These are phyloP conservation scores for Linnemannia exigua DNA, from an alignment of 192 early-diverging fungal genomes.

Conservation along the genomic window DNA sequence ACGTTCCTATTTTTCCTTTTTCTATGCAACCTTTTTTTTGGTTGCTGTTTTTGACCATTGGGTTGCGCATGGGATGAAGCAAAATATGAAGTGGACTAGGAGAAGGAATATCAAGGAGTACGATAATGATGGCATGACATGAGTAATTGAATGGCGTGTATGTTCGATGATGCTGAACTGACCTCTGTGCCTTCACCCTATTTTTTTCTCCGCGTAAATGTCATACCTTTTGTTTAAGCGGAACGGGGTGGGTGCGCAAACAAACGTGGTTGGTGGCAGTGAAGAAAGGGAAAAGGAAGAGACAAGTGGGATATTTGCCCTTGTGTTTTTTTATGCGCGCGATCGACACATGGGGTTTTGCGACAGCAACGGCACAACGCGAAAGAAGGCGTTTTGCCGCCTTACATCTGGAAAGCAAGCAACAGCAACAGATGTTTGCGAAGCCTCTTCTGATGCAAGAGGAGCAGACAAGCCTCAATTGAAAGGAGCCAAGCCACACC, in stretches of 20 bases:
- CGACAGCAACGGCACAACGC: not conserved
- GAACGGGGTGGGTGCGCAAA: not conserved
- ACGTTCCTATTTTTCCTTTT: constrained; percentile 1
- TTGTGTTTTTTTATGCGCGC: not conserved
- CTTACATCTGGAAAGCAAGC: too few species aligned
- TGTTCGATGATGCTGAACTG: not conserved
- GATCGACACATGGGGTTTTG: constrained; percentile 2
- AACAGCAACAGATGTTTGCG: not conserved
- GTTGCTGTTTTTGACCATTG: too few species aligned
- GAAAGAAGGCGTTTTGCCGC: too few species aligned
- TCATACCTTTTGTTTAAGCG: not conserved
- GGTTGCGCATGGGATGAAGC: not conserved
- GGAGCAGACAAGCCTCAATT: not conserved
- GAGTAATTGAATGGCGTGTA: not conserved
- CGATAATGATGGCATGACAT: not conserved
- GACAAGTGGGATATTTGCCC: not conserved
- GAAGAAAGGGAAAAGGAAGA: not conserved
- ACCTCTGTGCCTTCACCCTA: not conserved
- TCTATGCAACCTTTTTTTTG: not conserved
- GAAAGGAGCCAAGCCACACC: not conserved
- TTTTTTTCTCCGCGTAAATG: not conserved
- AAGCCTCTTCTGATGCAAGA: not conserved
- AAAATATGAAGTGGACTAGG: not conserved
- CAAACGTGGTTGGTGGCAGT: not conserved
- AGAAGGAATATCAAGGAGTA: not conserved